These are phyloP conservation scores for Rhexocercosporidium sp. DNA, from an alignment of 2,329 filamentous ascomycete genomes.

Conservation along the genomic window DNA sequence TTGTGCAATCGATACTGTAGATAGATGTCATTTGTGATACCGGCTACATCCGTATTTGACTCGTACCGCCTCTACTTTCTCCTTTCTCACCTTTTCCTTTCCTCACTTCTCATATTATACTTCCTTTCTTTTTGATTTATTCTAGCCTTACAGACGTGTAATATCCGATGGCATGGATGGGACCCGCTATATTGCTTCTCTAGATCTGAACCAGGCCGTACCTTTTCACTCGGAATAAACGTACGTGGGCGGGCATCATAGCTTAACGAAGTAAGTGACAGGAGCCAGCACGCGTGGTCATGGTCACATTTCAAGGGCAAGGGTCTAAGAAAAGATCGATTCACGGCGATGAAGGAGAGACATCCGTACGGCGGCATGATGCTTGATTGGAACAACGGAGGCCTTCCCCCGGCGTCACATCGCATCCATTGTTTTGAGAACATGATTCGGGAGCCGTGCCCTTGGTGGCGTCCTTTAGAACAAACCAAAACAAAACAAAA, in stretches of 20 bases:
- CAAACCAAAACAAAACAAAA: not conserved
- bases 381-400: not conserved
- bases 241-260: not conserved
- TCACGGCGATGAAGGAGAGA: not conserved
- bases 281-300: not conserved
- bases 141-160: not conserved
- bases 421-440: not conserved
- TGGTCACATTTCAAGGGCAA: not conserved
- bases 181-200: not conserved
- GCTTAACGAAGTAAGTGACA: not conserved
- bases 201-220: not conserved
- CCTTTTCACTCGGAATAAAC: not conserved
- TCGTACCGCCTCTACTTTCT: too few species aligned
- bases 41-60: too few species aligned
- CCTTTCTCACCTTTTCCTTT: not conserved
- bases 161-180: not conserved
- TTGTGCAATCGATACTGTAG: not conserved
- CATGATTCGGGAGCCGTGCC: not conserved
- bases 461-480: too few species aligned
- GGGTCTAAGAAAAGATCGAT: not conserved
- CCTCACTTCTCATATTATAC: too few species aligned
- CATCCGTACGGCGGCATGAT: not conserved
- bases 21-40: constrained; percentile 10
- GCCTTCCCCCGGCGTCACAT: not conserved
- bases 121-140: not conserved